Conservation (phyloP, 2,329 filamentous ascomycete species). For the Pseudonectria foliicola region DNA sequence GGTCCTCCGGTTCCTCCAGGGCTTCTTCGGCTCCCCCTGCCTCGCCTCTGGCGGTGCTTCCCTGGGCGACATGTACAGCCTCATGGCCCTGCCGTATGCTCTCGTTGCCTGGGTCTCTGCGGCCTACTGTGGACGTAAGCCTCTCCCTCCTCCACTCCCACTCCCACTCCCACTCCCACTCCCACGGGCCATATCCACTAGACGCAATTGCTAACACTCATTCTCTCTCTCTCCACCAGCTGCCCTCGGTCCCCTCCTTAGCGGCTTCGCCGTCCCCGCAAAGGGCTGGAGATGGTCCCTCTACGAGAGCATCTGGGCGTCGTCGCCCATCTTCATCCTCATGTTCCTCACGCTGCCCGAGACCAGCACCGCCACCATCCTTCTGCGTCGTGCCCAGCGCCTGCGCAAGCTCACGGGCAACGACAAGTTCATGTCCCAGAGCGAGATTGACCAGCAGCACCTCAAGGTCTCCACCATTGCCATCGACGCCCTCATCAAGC, state of each 20-base stretch:
- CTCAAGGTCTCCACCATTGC: constrained; percentile 41
- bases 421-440: constrained; percentile 49
- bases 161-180: background rate
- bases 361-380: constrained; percentile 52
- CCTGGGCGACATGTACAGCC: constrained; percentile 45
- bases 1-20: constrained; percentile 56
- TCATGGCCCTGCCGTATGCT: constrained; percentile 49
- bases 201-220: constrained; percentile 6
- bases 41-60: constrained; percentile 52
- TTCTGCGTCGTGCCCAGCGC: constrained; percentile 53
- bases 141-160: background rate
- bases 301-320: constrained; percentile 57
- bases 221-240: constrained; percentile 29
- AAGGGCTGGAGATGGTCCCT: constrained; percentile 58
- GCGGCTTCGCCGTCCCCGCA: constrained; percentile 51
- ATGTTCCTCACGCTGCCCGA: constrained; percentile 60
- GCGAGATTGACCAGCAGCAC: constrained; percentile 55
- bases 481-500: constrained; percentile 53
- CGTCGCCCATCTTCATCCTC: constrained; percentile 49
- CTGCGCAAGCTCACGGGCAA: constrained; percentile 55
- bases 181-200: constrained; percentile 35
- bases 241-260: constrained; percentile 54
- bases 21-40: constrained; percentile 60
- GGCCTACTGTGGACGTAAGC: constrained; percentile 40
- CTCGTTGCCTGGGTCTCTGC: constrained; percentile 53